Evolutionary conservation across 2,329 filamentous ascomycete genomes (phyloP).

Genomic region (Ascochyta viciae-villosae): DNA sequence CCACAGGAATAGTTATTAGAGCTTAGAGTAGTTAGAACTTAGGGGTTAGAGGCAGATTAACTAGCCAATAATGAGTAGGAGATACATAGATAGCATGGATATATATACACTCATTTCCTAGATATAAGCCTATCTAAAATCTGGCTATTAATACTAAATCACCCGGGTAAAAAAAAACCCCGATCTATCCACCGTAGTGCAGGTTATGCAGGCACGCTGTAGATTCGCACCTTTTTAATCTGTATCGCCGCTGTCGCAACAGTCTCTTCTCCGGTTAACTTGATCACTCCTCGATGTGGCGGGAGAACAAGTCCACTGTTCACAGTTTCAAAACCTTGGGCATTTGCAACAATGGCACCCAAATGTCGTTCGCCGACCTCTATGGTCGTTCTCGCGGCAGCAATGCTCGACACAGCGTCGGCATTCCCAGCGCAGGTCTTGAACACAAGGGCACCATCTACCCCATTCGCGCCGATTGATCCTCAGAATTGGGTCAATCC

Average conservation of each 20-base stretch:
- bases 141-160: no score
- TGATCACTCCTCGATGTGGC: background rate
- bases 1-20: no score
- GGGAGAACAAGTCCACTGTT: constrained; percentile 2
- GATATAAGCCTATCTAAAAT: no score
- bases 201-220: constrained; percentile 4
- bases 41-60: no score
- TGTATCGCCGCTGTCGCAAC: background rate
- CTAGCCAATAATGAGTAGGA: no score
- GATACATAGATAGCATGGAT: no score
- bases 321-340: background rate
- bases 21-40: no score
- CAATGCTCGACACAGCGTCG: constrained; percentile 25
- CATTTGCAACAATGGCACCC: constrained; percentile 2
- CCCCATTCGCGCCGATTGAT: constrained; percentile 60
- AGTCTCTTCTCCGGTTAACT: background rate
- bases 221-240: background rate
- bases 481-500: constrained; percentile 62
- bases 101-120: no score
- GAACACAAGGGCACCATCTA: constrained; percentile 25
- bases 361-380: constrained; percentile 14
- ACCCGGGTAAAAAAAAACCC: no score
- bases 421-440: constrained; percentile 28
- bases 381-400: constrained; percentile 23
- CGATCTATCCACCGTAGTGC: no score